Base-by-base conservation (phyloP, 148 eudicot genomes). In the Spergularia marina region DNA sequence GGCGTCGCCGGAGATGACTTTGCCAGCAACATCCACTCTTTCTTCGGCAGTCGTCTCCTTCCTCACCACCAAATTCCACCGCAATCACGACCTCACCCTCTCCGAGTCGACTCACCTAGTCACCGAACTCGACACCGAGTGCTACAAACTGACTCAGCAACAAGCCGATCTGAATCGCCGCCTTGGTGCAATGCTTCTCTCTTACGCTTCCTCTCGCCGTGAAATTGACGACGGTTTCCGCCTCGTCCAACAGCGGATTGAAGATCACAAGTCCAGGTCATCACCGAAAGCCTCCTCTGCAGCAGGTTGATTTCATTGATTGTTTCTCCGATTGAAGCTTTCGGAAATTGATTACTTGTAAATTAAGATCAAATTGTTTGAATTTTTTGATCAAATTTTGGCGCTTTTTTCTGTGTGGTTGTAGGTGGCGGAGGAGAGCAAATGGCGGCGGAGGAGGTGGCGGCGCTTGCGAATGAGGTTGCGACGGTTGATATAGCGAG, bases 381-480 rank as follows among this genome's bases (percentile, higher is more conserved):
- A 44, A 62, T 52, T 77, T 52, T 77, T 47, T 68, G 41, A 36
- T 55, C 12, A 16, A 16, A 39, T 75, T 56, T 49, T 25, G n/a
- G 20, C 34, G 20, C 70, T 74, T 74, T 15, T 44, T n/a, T n/a
- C n/a, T 23, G 11, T 55, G 39, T 60, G 56, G 58, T 36, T 53
- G 23, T 55, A 75, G 92, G 75, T 82, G 83, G 86, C 81, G 78
- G 70, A 71, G 71, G 54, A 30, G 90, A 86, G 81, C 62, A 73
- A 74, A 76, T 86, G 72, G 78, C 81, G 86, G 89, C 84, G 66
- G 89, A 89, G 84, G 98, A 94, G 84, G 82, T 95, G 17, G 90
- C 88, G 53, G 83, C 91, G 12, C 88, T 95, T 54, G 99, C 97
- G 0, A 92, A 89, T 86, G 98, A 95, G 81, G 99, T 95, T 77